These are phyloP conservation scores for Saccharum hybrid DNA, from an alignment of 202 grass and related monocot species.

Conservation along the genomic window DNA sequence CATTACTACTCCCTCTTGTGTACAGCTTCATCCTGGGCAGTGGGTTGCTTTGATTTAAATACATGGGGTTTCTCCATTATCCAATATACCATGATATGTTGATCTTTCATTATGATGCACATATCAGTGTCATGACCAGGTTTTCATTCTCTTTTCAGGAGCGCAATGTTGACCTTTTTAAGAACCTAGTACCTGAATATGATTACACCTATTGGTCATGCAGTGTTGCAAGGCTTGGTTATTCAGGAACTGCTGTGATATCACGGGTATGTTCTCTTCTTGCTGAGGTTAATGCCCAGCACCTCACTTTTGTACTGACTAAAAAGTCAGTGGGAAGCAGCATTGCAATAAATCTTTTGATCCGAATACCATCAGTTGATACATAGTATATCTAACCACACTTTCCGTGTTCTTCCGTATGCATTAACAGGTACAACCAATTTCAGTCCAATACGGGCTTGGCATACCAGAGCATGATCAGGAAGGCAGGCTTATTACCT, in stretches of 20 bases:
- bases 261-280: conserved; percentile 50
- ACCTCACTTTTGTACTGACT: conserved; percentile 2
- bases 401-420: conserved; percentile 32
- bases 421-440: conserved; percentile 62
- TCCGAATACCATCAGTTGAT: not conserved
- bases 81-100: conserved; percentile 8
- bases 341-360: not conserved
- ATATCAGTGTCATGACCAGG: not conserved
- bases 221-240: conserved; percentile 69
- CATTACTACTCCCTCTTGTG: not conserved
- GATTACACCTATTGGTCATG: conserved; percentile 69
- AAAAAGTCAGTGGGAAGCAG: not conserved
- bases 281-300: conserved; percentile 11
- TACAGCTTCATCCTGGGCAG: not conserved
- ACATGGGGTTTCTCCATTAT: not conserved
- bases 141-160: conserved; percentile 55
- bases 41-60: conserved; percentile 16
- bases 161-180: conserved; percentile 47
- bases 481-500: conserved; percentile 67
- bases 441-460: conserved; percentile 61
- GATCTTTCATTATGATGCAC: conserved; percentile 11
- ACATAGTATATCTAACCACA: not conserved
- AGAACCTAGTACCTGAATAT: conserved; percentile 51
- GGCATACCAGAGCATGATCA: conserved; percentile 62
- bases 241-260: conserved; percentile 71